Conservation (phyloP, 176 grass and related monocot species). For the Juncus inflexus region DNA sequence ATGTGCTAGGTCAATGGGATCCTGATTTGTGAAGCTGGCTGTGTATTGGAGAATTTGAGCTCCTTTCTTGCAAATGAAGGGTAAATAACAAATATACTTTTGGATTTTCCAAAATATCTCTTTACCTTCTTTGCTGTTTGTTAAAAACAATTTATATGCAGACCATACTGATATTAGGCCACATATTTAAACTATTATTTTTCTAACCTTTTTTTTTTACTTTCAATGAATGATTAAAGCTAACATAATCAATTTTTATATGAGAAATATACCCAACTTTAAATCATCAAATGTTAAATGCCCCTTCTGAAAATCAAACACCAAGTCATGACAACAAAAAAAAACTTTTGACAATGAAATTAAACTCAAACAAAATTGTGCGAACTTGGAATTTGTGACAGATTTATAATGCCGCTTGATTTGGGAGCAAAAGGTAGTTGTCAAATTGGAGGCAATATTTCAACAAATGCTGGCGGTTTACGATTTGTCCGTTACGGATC, state of each 20-base stretch:
- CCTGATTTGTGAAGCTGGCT: conserved; percentile 91
- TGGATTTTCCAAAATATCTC: conserved; percentile 5
- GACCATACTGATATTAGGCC: too few species aligned
- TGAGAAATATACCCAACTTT: too few species aligned
- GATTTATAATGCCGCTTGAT: conserved; percentile 97
- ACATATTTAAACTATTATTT: not conserved
- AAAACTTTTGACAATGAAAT: too few species aligned
- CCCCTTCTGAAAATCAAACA: too few species aligned
- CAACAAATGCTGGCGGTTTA: conserved; percentile 91
- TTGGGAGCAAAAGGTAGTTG: conserved; percentile 97
- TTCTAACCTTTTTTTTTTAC: not conserved
- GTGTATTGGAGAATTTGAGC: conserved; percentile 84
- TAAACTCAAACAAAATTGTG: not conserved
- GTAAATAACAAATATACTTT: conserved; percentile 37
- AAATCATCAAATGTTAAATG: too few species aligned
- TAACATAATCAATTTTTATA: too few species aligned
- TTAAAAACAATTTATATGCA: too few species aligned
- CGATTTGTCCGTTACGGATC: conserved; percentile 93
- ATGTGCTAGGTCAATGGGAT: conserved; percentile 85
- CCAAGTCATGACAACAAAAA: too few species aligned
- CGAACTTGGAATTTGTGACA: conserved; percentile 33
- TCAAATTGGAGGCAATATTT: conserved; percentile 94
- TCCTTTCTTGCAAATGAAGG: conserved; percentile 83
- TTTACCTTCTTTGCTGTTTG: not conserved
- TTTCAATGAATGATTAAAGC: conserved; percentile 10